Evolutionary conservation across 352 stramenopile species (phyloP).

Genomic region (Phytophthora vignae): DNA sequence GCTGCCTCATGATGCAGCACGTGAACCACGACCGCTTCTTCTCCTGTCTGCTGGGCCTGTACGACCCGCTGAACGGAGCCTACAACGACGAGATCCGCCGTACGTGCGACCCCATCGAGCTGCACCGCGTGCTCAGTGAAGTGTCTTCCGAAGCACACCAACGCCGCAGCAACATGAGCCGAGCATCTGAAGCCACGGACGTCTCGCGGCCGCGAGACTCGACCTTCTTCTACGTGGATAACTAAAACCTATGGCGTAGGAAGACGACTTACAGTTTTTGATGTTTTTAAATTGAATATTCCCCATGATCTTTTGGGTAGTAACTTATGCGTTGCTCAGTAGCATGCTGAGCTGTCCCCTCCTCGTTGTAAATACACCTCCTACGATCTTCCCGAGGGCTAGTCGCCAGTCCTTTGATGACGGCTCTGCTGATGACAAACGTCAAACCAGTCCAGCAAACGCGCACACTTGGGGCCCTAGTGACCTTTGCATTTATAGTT

Average conservation of each 20-base stretch:
- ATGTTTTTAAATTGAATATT: slow-evolving; percentile 16
- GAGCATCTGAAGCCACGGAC: slow-evolving; percentile 41
- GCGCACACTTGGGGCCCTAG: not conserved
- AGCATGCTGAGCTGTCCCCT: no score
- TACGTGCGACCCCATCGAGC: slow-evolving; percentile 65
- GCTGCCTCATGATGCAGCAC: slow-evolving; percentile 89
- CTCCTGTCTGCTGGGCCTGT: slow-evolving; percentile 82
- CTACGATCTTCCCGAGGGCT: not conserved
- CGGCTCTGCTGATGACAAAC: slow-evolving; percentile 8
- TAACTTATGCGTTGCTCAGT: no score
- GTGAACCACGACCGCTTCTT: slow-evolving; percentile 91
- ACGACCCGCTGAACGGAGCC: slow-evolving; percentile 78
- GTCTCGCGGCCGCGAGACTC: slow-evolving; percentile 68
- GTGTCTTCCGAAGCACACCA: slow-evolving; percentile 71
- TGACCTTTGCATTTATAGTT: not conserved
- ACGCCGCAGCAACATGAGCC: slow-evolving; percentile 56
- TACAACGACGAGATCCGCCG: slow-evolving; percentile 83
- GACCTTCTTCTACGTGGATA: slow-evolving; percentile 83
- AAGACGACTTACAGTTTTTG: slow-evolving; percentile 13
- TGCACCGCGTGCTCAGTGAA: slow-evolving; percentile 77
- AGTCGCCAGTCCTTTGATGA: not conserved
- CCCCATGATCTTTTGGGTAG: not conserved
- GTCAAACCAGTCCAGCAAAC: not conserved
- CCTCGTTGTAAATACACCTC: not conserved
- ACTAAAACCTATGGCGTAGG: slow-evolving; percentile 17